Conservation (phyloP, 1,284 basidiomycete genomes). For the Apiotrichum laibachii region DNA sequence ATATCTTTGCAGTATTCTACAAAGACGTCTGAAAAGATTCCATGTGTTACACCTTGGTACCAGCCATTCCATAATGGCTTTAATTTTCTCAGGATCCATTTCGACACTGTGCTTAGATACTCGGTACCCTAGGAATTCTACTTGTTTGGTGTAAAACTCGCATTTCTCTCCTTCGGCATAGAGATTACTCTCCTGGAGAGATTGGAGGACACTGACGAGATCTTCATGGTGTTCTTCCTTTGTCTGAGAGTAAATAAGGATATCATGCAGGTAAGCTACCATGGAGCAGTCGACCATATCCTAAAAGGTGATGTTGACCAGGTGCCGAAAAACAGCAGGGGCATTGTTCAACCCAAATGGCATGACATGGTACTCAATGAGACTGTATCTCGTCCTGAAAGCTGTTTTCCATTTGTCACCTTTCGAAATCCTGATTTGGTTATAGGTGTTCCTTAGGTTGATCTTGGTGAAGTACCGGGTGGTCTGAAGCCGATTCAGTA, state of each 20-base stretch:
- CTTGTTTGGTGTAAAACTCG: constrained; percentile 31
- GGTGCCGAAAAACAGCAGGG: constrained; percentile 47
- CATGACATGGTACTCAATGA: constrained; percentile 52
- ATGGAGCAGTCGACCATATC: constrained; percentile 35
- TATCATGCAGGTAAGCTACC: constrained; percentile 49
- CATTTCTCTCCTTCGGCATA: constrained; percentile 52
- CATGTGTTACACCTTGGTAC: constrained; percentile 44
- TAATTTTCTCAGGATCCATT: constrained; percentile 52
- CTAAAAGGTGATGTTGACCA: constrained; percentile 35
- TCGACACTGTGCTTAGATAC: neutral
- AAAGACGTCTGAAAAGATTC: no score
- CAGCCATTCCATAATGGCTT: no score
- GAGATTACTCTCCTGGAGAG: constrained; percentile 45
- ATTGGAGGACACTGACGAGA: constrained; percentile 44
- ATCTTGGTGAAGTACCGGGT: constrained; percentile 41
- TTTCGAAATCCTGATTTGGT: constrained; percentile 35
- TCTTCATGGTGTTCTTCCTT: constrained; percentile 35
- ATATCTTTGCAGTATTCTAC: no score
- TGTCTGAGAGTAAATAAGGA: no score
- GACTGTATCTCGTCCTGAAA: constrained; percentile 45
- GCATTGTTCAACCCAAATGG: constrained; percentile 53
- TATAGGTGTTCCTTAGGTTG: constrained; percentile 39
- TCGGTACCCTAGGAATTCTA: constrained; percentile 53
- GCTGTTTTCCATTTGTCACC: constrained; percentile 50
- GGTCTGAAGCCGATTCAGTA: constrained; percentile 36